phyloP scores from a whole-genome alignment of 805 yeast species.

The Wickerhamiella musiphila region DNA sequence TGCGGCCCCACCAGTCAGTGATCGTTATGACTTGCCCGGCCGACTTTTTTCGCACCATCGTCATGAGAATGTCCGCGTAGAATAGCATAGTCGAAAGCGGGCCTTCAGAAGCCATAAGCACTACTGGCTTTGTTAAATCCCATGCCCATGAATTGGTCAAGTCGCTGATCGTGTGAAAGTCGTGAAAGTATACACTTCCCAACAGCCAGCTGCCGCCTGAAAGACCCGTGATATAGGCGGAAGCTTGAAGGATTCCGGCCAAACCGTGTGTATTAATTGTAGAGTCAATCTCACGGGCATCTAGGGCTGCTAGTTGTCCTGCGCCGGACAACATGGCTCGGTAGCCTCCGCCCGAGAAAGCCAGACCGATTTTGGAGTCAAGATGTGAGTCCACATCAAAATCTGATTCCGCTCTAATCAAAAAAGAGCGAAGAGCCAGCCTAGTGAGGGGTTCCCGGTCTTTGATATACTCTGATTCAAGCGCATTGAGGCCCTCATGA shows the following conservation, averaged over 20 bases:
- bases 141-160: constrained; percentile 15
- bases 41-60: constrained; percentile 23
- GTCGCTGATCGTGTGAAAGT: constrained; percentile 23
- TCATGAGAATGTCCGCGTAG: constrained; percentile 6
- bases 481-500: constrained; percentile 1
- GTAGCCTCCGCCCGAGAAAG: constrained; percentile 80
- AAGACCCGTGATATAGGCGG: constrained; percentile 43
- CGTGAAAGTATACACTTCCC: constrained; percentile 28
- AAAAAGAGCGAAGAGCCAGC: constrained; percentile 1
- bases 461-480: constrained; percentile 1
- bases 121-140: constrained; percentile 17
- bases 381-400: constrained; percentile 13
- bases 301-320: constrained; percentile 37
- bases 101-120: constrained; percentile 12
- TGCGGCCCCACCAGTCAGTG: constrained; percentile 66
- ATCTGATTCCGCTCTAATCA: constrained; percentile 2
- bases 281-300: constrained; percentile 26
- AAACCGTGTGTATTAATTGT: constrained; percentile 21
- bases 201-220: constrained; percentile 65
- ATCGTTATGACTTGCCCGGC: constrained; percentile 50
- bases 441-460: constrained; percentile 1
- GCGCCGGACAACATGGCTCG: constrained; percentile 44
- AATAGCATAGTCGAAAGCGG: constrained; percentile 8
- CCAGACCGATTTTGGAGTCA: constrained; percentile 21
- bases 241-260: constrained; percentile 37